These are phyloP conservation scores for Rugosomyces carneus DNA, from an alignment of 1,284 basidiomycete species.

Conservation along the genomic window DNA sequence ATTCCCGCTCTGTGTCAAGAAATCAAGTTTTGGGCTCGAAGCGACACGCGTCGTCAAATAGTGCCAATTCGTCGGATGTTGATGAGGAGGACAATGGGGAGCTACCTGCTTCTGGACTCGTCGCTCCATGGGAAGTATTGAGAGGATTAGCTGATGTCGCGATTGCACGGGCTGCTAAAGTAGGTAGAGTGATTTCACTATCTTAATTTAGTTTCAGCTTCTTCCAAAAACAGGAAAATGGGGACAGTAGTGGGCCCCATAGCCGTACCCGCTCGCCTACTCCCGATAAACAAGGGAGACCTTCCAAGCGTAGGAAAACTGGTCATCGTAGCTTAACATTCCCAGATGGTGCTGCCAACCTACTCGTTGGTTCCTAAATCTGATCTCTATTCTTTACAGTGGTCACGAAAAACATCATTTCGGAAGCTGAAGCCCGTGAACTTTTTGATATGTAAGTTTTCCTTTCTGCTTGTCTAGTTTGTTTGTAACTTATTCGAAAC, in stretches of 20 bases:
- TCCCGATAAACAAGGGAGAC: constrained; percentile 57
- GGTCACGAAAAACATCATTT: constrained; percentile 72
- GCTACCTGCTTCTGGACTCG: constrained; percentile 71
- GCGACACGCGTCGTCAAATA: constrained; percentile 59
- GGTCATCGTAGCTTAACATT: constrained; percentile 51
- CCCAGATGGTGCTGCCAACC: constrained; percentile 52
- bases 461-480: constrained; percentile 1
- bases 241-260: constrained; percentile 65
- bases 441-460: constrained; percentile 71
- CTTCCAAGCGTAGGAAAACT: constrained; percentile 66
- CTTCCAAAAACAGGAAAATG: constrained; percentile 51
- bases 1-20: constrained; percentile 33
- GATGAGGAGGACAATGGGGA: constrained; percentile 71
- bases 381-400: constrained; percentile 36
- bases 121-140: constrained; percentile 80
- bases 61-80: constrained; percentile 70
- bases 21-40: constrained; percentile 45
- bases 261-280: constrained; percentile 69
- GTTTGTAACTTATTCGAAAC: constrained; percentile 11
- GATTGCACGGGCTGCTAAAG: constrained; percentile 69
- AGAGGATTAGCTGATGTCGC: constrained; percentile 76
- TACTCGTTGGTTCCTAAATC: constrained; percentile 12
- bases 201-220: constrained; percentile 12
- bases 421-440: constrained; percentile 77
- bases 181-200: constrained; percentile 23